phyloP scores from a whole-genome alignment of 192 early-diverging fungal genomes.

The Gigaspora rosea region DNA sequence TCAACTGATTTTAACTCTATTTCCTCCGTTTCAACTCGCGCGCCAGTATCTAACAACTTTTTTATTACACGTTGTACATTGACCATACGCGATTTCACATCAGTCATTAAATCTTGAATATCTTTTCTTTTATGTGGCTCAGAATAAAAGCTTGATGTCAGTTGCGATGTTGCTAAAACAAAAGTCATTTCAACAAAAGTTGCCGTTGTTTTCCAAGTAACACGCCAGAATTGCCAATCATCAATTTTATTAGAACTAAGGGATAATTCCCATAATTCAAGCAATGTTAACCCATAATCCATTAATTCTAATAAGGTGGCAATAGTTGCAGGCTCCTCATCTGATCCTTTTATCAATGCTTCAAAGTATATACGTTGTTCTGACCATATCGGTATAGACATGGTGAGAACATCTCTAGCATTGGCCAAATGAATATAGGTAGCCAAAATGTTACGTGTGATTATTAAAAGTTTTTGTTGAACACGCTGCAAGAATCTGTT shows the following conservation, averaged over 20 bases:
- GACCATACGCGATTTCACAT: constrained; percentile 11
- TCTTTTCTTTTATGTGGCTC: constrained; percentile 2
- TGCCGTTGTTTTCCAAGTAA: constrained; percentile 22
- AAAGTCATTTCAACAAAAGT: constrained; percentile 23
- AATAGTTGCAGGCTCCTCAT: constrained; percentile 25
- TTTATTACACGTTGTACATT: constrained; percentile 5
- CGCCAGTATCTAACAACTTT: background rate
- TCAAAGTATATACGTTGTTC: constrained; percentile 25
- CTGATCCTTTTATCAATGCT: constrained; percentile 3
- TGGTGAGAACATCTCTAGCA: constrained; percentile 16
- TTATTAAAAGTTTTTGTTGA: constrained; percentile 30
- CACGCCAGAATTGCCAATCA: constrained; percentile 25
- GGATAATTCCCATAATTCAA: constrained; percentile 23
- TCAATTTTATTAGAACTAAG: background rate
- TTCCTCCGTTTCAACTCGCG: background rate
- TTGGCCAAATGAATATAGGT: constrained; percentile 18
- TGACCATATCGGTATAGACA: background rate
- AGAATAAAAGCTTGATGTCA: background rate
- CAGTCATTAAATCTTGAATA: constrained; percentile 14
- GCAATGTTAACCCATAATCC: constrained; percentile 12
- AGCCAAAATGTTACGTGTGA: constrained; percentile 26
- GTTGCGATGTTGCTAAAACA: constrained; percentile 20
- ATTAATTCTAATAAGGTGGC: constrained; percentile 22
- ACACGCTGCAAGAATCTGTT: constrained; percentile 25
- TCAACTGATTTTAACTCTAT: constrained; percentile 7